These are phyloP conservation scores for Byssochlamys sp. DNA, from an alignment of 2,329 filamentous ascomycete genomes.

Conservation along the genomic window DNA sequence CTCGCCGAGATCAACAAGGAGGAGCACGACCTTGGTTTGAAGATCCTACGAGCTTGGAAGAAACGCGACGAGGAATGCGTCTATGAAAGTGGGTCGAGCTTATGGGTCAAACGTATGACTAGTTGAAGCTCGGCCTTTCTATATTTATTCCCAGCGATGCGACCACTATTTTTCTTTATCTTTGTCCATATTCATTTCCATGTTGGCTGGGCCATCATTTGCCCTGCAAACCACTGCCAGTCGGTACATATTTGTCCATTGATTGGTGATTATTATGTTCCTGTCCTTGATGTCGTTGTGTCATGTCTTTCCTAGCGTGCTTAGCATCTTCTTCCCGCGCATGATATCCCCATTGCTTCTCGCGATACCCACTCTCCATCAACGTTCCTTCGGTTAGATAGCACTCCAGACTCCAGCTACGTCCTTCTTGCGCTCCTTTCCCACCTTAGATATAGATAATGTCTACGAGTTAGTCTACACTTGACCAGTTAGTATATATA, in stretches of 20 bases:
- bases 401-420: background rate
- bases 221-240: background rate
- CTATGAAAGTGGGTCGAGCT: constrained; percentile 44
- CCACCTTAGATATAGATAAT: background rate
- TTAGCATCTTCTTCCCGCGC: background rate
- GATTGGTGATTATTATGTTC: background rate
- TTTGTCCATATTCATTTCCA: constrained; percentile 4
- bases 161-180: constrained; percentile 1
- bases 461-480: background rate
- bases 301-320: background rate
- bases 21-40: constrained; percentile 69
- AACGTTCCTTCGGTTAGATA: background rate
- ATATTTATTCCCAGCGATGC: background rate
- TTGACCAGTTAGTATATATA: background rate
- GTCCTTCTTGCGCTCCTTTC: background rate
- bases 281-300: constrained; percentile 3
- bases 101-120: constrained; percentile 74
- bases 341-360: constrained; percentile 1
- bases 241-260: constrained; percentile 1
- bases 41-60: constrained; percentile 65
- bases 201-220: constrained; percentile 4
- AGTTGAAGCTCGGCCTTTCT: constrained; percentile 33
- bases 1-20: constrained; percentile 64
- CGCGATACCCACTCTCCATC: background rate
- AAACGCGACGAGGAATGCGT: constrained; percentile 55